A percentile compares a stretch with the other conserved stretches of the same genome.
Conservation (phyloP, 2,329 filamentous ascomycete genomes). For the Ampelomyces quisqualis region DNA sequence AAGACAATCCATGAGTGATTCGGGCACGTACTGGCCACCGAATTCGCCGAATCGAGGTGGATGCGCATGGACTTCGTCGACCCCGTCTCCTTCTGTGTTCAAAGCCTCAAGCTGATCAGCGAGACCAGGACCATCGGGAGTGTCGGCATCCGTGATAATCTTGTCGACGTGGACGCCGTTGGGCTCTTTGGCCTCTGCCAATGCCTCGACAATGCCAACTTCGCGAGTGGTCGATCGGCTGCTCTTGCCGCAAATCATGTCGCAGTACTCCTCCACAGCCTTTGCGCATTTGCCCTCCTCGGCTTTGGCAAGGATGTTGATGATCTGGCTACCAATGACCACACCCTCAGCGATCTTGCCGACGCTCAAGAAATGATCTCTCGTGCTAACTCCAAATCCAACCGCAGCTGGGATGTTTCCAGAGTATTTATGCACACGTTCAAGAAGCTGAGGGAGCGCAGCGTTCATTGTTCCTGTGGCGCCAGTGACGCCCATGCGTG, state of each 20-base stretch:
- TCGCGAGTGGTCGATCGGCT: constrained; percentile 60
- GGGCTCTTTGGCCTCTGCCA: constrained; percentile 61
- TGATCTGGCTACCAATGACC: constrained; percentile 94
- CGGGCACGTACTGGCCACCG: constrained; percentile 94
- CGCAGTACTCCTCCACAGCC: constrained; percentile 83
- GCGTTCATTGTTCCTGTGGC: constrained; percentile 80
- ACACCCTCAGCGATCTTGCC: constrained; percentile 86
- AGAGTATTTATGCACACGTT: constrained; percentile 87
- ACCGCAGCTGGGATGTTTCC: constrained; percentile 88
- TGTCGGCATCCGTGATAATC: constrained; percentile 62
- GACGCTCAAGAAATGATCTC: constrained; percentile 88
- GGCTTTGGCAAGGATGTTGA: constrained; percentile 74
- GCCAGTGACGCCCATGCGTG: constrained; percentile 93
- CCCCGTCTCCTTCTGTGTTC: constrained; percentile 60
- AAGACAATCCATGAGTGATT: constrained; percentile 96
- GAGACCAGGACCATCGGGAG: constrained; percentile 63
- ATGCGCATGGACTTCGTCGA: constrained; percentile 54
- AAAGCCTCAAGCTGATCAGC: constrained; percentile 83
- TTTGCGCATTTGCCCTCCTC: constrained; percentile 65
- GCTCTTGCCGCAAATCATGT: constrained; percentile 65
- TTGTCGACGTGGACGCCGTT: constrained; percentile 67
- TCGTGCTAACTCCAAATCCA: constrained; percentile 93
- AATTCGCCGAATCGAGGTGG: constrained; percentile 92
- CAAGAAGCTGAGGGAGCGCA: constrained; percentile 77
- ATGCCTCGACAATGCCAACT: constrained; percentile 68